Evolutionary conservation across 495 filamentous ascomycete genomes (phyloP), one percentile per base, ranked within the genome.

Genomic region (Schizothecium vesticola): DNA sequence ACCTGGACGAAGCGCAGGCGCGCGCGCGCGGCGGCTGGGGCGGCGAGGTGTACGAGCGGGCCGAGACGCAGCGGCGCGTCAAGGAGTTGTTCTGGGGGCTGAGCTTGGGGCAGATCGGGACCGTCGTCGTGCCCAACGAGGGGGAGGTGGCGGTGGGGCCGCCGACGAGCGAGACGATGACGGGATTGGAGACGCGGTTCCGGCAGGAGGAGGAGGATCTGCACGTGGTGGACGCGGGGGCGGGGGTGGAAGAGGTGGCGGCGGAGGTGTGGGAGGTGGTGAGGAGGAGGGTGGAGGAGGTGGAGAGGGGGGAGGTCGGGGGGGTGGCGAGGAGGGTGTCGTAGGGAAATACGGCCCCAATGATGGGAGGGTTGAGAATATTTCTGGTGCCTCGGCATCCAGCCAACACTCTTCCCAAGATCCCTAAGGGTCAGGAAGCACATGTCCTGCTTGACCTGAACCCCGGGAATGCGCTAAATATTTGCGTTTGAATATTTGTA

Each of bases 41-140:
- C 1, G 84, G 83, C 10, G 95, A 99, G 80, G 85, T 91, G 63
- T 98, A 99, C 74, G 95, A 99, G 79, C 91, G 87, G 74, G 85
- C 83, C 64, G 84, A 90, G 71, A 91, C 97, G 88, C 95, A 98
- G 77, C 82, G 81, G 36, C 86, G 87, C 26, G 95, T 98, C 36
- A 81, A 92, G 43, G 85, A 89, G 68, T 71, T 94, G 36, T 99
- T 97, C 72, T 81, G 82, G 76, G 82, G 79, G 1, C 66, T 87
- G 61, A 80, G 77, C 61, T 76, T 83, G 78, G 81, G 82, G 19
- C 75, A 78, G 71, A 78, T 83, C 5, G 77, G 73, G 59, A 77
- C 69, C 59, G 75, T 63, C 7, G 21, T 55, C 3, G 71, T 31
- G 63, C 64, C 68, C 29, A 65, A 56, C 2, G 62, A 73, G 64